phyloP scores from a whole-genome alignment of 805 yeast genomes.

The Lipomyces yamanashiensis region DNA sequence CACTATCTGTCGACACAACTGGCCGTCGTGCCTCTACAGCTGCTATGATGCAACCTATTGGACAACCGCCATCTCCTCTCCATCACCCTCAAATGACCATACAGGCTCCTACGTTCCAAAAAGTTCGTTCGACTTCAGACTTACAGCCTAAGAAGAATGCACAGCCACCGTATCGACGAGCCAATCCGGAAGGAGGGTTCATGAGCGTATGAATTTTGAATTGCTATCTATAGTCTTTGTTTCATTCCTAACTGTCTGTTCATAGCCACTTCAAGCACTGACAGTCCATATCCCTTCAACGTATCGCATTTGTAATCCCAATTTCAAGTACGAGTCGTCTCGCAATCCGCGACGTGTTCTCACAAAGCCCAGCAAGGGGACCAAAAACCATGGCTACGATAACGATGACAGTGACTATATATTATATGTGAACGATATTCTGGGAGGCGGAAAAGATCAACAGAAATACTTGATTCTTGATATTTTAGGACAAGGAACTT shows the following conservation, averaged over 20 bases:
- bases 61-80: slow-evolving; percentile 4
- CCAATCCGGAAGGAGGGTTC: slow-evolving; percentile 40
- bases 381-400: slow-evolving; percentile 79
- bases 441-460: slow-evolving; percentile 83
- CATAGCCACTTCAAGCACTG: slow-evolving; percentile 78
- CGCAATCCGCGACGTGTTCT: slow-evolving; percentile 90
- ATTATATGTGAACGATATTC: slow-evolving; percentile 87
- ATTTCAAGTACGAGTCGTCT: slow-evolving; percentile 77
- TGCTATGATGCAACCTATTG: slow-evolving; percentile 22
- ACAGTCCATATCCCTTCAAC: slow-evolving; percentile 79
- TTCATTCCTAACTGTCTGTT: too few relatives aligned
- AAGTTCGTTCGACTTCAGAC: slow-evolving; percentile 31
- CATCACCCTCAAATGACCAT: background rate
- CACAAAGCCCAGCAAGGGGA: slow-evolving; percentile 89
- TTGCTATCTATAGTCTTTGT: background rate
- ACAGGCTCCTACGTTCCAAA: slow-evolving; percentile 27
- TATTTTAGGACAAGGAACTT: slow-evolving; percentile 93
- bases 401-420: slow-evolving; percentile 90
- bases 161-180: slow-evolving; percentile 38
- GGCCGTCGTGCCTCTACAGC: slow-evolving; percentile 32
- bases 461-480: slow-evolving; percentile 72
- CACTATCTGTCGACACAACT: slow-evolving; percentile 25
- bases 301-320: slow-evolving; percentile 82
- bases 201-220: slow-evolving; percentile 31
- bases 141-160: slow-evolving; percentile 32